phyloP scores from a whole-genome alignment of 345 rosid genomes.

The Brassica carinata region DNA sequence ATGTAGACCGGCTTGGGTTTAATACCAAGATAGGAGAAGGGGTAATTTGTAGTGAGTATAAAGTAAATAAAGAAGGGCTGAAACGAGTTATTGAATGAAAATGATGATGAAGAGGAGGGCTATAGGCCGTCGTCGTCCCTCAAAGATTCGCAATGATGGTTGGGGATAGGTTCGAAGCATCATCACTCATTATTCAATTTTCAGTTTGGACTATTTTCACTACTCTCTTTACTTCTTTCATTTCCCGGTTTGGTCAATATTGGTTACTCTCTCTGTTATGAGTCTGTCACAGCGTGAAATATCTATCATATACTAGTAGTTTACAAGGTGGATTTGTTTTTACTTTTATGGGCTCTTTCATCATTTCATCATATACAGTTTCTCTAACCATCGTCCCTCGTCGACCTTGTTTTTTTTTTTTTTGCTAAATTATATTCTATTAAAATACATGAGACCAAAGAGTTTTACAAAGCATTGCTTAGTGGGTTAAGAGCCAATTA shows the following conservation, averaged over 20 bases:
- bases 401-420: no score
- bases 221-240: constrained; percentile 36
- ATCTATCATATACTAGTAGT: constrained; percentile 38
- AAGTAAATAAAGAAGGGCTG: constrained; percentile 5
- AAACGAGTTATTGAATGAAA: constrained; percentile 50
- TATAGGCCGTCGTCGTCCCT: constrained; percentile 54
- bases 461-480: no score
- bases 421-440: no score
- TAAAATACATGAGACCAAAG: no score
- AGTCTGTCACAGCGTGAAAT: not conserved
- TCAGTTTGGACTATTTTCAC: constrained; percentile 24
- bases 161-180: constrained; percentile 79
- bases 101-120: constrained; percentile 43
- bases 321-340: constrained; percentile 42
- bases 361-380: not conserved
- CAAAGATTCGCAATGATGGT: constrained; percentile 95
- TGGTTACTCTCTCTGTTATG: constrained; percentile 18
- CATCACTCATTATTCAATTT: constrained; percentile 46
- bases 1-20: constrained; percentile 24
- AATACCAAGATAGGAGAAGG: not conserved
- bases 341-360: constrained; percentile 33
- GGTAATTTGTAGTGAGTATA: not conserved
- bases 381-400: not conserved
- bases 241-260: constrained; percentile 45
- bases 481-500: no score